Evolutionary conservation across 495 filamentous ascomycete species (phyloP).

Genomic region (Aspergillus ostianus): DNA sequence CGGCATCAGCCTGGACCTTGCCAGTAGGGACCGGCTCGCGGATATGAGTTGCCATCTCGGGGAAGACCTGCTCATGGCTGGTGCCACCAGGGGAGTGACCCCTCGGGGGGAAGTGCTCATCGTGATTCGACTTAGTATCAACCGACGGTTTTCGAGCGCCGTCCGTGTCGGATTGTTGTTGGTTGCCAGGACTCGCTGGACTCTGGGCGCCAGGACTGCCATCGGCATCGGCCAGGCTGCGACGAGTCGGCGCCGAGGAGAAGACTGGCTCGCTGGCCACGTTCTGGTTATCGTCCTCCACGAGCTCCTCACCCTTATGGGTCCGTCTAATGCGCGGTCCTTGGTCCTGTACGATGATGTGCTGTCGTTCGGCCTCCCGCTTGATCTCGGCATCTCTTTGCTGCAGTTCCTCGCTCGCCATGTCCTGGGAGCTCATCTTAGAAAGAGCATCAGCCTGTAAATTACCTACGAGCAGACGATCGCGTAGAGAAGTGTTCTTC

Average conservation of each 20-base stretch:
- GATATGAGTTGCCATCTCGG: conserved; percentile 42
- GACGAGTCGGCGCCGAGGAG: conserved; percentile 39
- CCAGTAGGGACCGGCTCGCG: conserved; percentile 40
- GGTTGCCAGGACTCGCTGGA: conserved; percentile 34
- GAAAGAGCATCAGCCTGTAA: conserved; percentile 72
- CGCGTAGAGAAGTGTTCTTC: conserved; percentile 73
- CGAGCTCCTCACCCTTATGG: conserved; percentile 91
- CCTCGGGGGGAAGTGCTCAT: conserved; percentile 23
- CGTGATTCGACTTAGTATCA: conserved; percentile 41
- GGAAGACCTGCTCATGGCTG: conserved; percentile 43
- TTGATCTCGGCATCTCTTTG: conserved; percentile 70
- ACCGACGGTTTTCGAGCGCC: conserved; percentile 33
- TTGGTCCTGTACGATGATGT: conserved; percentile 79
- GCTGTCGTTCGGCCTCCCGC: conserved; percentile 81
- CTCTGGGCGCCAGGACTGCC: conserved; percentile 23
- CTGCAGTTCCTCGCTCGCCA: conserved; percentile 88
- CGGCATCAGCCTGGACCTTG: conserved; percentile 68
- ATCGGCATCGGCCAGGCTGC: conserved; percentile 37
- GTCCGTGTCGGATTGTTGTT: conserved; percentile 24
- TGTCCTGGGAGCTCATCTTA: conserved; percentile 80
- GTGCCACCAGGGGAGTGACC: conserved; percentile 36
- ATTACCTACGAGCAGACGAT: conserved; percentile 67
- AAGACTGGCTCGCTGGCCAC: conserved; percentile 51
- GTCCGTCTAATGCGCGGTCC: conserved; percentile 83
- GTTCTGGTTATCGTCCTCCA: conserved; percentile 63